Evolutionary conservation across 148 eudicot species (phyloP).

Genomic region (Polygonum aviculare): DNA sequence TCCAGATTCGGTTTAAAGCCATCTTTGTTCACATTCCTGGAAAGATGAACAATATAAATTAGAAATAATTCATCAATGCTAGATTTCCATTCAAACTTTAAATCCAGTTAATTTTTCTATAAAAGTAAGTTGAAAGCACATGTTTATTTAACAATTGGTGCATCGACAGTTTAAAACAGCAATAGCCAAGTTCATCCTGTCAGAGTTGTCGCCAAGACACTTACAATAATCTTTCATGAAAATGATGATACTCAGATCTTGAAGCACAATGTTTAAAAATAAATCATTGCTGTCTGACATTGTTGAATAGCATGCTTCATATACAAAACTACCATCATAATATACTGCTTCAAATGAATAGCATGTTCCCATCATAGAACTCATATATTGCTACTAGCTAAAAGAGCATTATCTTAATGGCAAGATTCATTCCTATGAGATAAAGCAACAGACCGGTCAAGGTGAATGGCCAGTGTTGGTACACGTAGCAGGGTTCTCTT

Average conservation of each 20-base stretch:
- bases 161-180: not conserved
- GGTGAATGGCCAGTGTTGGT: slow-evolving; percentile 94
- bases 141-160: not conserved
- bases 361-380: not conserved
- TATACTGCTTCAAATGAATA: not conserved
- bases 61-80: not conserved
- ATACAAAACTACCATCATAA: not conserved
- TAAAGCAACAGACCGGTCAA: slow-evolving; percentile 53
- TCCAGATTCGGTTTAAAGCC: slow-evolving; percentile 96
- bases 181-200: not conserved
- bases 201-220: not conserved
- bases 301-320: not conserved
- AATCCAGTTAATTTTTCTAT: not conserved
- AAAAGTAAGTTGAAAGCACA: not conserved
- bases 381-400: not conserved
- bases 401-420: not conserved
- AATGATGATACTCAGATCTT: not conserved
- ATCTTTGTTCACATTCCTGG: slow-evolving; percentile 80
- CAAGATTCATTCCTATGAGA: slow-evolving; percentile 10
- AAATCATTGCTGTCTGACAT: not conserved
- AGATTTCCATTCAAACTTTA: not conserved
- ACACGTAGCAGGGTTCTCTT: slow-evolving; percentile 70
- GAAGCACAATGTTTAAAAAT: not conserved
- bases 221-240: not conserved
- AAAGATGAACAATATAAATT: slow-evolving; percentile 13